These are phyloP conservation scores for Apiotrichum laibachii DNA, from an alignment of 1,284 basidiomycete genomes.

Conservation along the genomic window DNA sequence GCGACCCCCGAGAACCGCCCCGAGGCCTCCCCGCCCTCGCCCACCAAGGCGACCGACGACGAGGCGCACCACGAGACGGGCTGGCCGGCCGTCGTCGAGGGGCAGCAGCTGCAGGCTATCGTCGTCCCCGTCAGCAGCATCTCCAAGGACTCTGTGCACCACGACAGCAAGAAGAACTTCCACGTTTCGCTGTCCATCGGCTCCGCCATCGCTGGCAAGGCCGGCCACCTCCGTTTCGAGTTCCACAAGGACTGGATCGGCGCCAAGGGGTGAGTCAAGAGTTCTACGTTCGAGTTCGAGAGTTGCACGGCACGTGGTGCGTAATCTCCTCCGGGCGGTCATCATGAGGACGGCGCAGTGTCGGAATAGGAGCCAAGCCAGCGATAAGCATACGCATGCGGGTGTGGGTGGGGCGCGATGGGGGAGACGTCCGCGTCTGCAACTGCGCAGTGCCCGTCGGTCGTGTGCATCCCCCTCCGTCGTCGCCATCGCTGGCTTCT, in stretches of 20 bases:
- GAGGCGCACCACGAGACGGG: conserved; percentile 34
- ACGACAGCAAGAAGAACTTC: conserved; percentile 5
- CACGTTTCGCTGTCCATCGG: conserved; percentile 8
- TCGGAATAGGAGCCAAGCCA: neutral
- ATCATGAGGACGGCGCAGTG: neutral
- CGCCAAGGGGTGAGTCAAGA: conserved; percentile 41
- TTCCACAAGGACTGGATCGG: conserved; percentile 49
- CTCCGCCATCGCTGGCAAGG: conserved; percentile 23
- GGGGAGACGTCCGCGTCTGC: too few relatives aligned
- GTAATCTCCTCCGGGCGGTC: neutral
- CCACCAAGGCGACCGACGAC: conserved; percentile 24
- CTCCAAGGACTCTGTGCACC: conserved; percentile 26
- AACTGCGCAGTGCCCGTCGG: too few relatives aligned
- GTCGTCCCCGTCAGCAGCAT: conserved; percentile 30
- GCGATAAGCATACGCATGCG: neutral
- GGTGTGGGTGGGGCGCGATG: neutral
- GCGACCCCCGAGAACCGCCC: conserved; percentile 8
- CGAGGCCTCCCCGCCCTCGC: conserved; percentile 3
- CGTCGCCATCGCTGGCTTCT: too few relatives aligned
- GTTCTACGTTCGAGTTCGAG: neutral
- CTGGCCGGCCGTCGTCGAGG: conserved; percentile 42
- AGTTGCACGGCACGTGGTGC: neutral
- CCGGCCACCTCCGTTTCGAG: conserved; percentile 42
- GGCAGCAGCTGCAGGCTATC: conserved; percentile 33
- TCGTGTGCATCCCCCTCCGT: too few relatives aligned